Evolutionary conservation across 345 rosid genomes (phyloP).

Genomic region (Excoecaria cochinchinensis): DNA sequence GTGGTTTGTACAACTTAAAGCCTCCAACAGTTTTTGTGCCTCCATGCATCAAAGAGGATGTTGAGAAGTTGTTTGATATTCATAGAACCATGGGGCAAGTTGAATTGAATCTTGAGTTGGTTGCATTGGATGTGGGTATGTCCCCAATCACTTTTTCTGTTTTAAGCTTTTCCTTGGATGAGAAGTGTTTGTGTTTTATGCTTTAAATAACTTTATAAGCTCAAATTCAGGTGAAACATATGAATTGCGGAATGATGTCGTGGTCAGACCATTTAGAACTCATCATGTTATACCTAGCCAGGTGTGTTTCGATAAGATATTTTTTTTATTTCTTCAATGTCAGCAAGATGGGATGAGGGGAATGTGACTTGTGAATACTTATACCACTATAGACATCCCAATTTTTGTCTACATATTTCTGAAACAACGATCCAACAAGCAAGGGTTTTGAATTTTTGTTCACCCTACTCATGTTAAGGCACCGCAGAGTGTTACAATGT

Average conservation of each 20-base stretch:
- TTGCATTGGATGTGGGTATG: constrained; percentile 78
- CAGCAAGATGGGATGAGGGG: background rate
- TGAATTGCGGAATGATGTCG: constrained; percentile 78
- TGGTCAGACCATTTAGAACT: constrained; percentile 81
- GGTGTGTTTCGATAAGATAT: constrained; percentile 37
- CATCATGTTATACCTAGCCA: constrained; percentile 91
- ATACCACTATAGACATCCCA: background rate
- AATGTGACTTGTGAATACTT: background rate
- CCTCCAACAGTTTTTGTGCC: constrained; percentile 88
- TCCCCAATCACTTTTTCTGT: constrained; percentile 3
- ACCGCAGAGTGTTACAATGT: background rate
- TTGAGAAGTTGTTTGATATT: constrained; percentile 77
- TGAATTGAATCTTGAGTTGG: constrained; percentile 70
- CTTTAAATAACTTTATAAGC: constrained; percentile 14
- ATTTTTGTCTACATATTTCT: background rate
- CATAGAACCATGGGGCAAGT: constrained; percentile 83
- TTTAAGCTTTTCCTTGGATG: background rate
- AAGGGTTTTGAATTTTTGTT: background rate
- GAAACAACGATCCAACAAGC: background rate
- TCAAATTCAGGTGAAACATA: constrained; percentile 77
- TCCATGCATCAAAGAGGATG: constrained; percentile 77
- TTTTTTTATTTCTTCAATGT: background rate
- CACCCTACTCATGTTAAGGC: background rate
- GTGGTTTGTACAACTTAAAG: constrained; percentile 82
- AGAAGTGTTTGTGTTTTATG: background rate